A percentile compares a stretch with the other conserved stretches of the same genome.
These are phyloP conservation scores for Myxozyma neotropica DNA, from an alignment of 805 yeast genomes.

Conservation along the genomic window DNA sequence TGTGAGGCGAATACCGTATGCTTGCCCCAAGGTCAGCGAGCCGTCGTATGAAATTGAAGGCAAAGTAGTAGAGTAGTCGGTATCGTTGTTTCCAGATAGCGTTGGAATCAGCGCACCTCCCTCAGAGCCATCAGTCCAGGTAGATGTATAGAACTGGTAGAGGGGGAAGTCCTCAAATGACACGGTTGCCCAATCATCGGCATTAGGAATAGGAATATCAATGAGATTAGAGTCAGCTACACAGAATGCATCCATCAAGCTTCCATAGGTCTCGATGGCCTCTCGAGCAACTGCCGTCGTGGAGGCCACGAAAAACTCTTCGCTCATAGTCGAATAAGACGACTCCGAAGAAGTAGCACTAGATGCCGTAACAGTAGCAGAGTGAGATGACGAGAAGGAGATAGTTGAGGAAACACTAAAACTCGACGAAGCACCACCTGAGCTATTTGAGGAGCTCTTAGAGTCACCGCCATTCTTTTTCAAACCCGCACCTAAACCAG, in stretches of 20 bases:
- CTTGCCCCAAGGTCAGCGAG: not conserved
- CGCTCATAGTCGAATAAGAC: not conserved
- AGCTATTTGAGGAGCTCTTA: not conserved
- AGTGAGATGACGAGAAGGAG: not conserved
- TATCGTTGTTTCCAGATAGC: not conserved
- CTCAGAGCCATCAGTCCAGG: not conserved
- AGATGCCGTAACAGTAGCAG: not conserved
- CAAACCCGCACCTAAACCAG: slow-evolving; percentile 3
- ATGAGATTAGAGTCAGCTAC: not conserved
- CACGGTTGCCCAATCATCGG: not conserved
- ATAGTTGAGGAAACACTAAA: not conserved
- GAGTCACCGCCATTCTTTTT: not conserved
- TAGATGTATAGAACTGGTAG: not conserved
- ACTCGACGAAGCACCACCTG: not conserved
- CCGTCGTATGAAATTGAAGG: not conserved
- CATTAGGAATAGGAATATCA: not conserved
- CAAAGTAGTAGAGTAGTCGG: not conserved
- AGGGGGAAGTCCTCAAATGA: too few species aligned
- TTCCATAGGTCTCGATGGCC: not conserved
- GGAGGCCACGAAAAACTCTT: not conserved
- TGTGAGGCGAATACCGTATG: not conserved
- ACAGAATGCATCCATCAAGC: slow-evolving; percentile 2
- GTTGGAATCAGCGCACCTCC: not conserved
- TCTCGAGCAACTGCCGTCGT: not conserved
- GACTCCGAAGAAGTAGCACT: not conserved